phyloP scores from a whole-genome alignment of 2,329 filamentous ascomycete species.

The Phaeosphaeriaceae sp. region DNA sequence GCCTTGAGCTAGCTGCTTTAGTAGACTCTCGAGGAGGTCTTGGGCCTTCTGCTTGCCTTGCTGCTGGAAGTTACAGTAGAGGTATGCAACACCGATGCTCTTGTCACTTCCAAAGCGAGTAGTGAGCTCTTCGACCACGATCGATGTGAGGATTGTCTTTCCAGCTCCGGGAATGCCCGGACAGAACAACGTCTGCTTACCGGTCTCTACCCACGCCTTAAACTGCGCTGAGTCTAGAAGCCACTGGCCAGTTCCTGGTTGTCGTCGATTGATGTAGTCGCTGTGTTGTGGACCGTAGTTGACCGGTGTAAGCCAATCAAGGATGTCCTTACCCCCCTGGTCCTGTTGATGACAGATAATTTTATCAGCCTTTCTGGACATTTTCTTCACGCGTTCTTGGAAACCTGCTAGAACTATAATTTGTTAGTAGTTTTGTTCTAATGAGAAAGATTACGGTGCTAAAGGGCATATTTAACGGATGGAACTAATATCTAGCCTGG shows the following conservation, averaged over 20 bases:
- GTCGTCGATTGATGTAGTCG: constrained; percentile 45
- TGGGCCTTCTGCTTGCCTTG: too few species aligned
- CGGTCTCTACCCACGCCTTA: constrained; percentile 5
- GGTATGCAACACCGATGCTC: too few species aligned
- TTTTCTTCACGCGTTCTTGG: too few species aligned
- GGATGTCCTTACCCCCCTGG: not conserved
- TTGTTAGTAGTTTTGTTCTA: too few species aligned
- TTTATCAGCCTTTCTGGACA: too few species aligned
- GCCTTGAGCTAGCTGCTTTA: constrained; percentile 15
- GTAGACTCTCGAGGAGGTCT: too few species aligned
- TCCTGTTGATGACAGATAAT: too few species aligned
- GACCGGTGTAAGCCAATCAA: constrained; percentile 48
- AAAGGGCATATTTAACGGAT: too few species aligned
- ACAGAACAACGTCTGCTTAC: not conserved
- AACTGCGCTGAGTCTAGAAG: constrained; percentile 48
- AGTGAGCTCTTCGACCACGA: constrained; percentile 55
- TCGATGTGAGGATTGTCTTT: constrained; percentile 56
- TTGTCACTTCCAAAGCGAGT: constrained; percentile 55
- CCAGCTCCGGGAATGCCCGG: constrained; percentile 54
- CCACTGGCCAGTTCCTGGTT: constrained; percentile 55
- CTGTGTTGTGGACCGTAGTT: constrained; percentile 51
- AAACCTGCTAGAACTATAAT: too few species aligned
- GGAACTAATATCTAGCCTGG: too few species aligned
- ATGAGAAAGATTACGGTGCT: too few species aligned
- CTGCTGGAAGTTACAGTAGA: too few species aligned